These are phyloP conservation scores for Russula abietina DNA, from an alignment of 768 basidiomycete genomes.

Conservation along the genomic window DNA sequence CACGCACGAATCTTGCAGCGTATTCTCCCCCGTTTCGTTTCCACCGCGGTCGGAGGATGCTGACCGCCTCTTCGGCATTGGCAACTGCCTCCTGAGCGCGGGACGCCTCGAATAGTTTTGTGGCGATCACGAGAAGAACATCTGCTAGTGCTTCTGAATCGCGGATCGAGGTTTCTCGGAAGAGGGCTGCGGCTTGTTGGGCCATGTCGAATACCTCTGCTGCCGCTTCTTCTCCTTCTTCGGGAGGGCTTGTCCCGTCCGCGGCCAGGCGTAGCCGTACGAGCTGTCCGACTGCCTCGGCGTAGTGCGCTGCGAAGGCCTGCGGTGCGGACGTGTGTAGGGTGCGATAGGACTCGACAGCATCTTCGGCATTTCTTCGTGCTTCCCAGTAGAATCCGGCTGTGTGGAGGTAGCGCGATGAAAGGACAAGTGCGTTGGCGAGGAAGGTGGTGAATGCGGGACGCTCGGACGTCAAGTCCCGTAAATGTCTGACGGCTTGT, in stretches of 20 bases:
- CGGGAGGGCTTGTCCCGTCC: not conserved
- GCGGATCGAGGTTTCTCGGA: constrained; percentile 10
- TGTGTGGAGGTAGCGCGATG: constrained; percentile 9
- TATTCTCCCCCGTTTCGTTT: not conserved
- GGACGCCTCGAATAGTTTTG: not conserved
- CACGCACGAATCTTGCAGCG: not conserved
- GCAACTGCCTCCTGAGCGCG: not conserved
- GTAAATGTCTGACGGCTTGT: constrained; percentile 11
- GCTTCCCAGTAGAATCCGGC: constrained; percentile 16
- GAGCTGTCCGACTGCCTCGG: constrained; percentile 15
- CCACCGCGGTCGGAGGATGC: constrained; percentile 6
- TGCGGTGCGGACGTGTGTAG: constrained; percentile 9
- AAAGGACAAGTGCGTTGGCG: constrained; percentile 1
- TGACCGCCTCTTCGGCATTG: constrained; percentile 11
- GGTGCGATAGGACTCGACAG: not conserved
- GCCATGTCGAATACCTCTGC: constrained; percentile 17
- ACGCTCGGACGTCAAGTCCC: constrained; percentile 10
- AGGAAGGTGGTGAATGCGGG: constrained; percentile 6
- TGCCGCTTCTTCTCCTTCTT: not conserved
- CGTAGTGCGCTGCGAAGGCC: constrained; percentile 8
- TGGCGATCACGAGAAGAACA: constrained; percentile 14
- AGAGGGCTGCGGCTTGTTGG: constrained; percentile 12
- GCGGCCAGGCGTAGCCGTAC: constrained; percentile 2
- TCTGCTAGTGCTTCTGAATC: constrained; percentile 9
- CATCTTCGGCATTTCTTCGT: constrained; percentile 12